phyloP scores from a whole-genome alignment of 768 basidiomycete genomes.

The Mrakia blollopis region DNA sequence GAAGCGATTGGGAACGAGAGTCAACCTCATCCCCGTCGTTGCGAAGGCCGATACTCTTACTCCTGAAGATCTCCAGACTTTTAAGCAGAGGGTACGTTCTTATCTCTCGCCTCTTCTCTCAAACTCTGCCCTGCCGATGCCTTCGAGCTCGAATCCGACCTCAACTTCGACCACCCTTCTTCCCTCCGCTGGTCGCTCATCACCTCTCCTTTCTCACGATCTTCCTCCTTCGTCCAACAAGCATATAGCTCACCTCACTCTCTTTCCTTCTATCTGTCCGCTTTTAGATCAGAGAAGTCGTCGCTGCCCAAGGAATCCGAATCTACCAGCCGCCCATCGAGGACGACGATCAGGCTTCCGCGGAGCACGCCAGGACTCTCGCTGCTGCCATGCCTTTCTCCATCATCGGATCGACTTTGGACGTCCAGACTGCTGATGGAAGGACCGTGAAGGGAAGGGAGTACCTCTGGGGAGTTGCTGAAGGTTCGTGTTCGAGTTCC shows the following conservation, averaged over 20 bases:
- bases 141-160: background rate
- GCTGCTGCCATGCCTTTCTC: slow-evolving; percentile 95
- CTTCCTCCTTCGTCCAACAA: background rate
- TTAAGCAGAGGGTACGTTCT: slow-evolving; percentile 80
- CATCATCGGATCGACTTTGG: slow-evolving; percentile 94
- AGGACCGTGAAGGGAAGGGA: slow-evolving; percentile 93
- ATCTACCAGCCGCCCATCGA: slow-evolving; percentile 94
- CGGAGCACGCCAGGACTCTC: slow-evolving; percentile 81
- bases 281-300: slow-evolving; percentile 76
- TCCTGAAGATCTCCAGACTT: slow-evolving; percentile 79
- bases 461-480: slow-evolving; percentile 99
- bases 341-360: slow-evolving; percentile 73
- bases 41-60: slow-evolving; percentile 98
- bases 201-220: background rate
- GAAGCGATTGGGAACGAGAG: slow-evolving; percentile 96
- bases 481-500: slow-evolving; percentile 55
- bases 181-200: background rate
- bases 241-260: background rate
- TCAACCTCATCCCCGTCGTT: slow-evolving; percentile 95
- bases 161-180: background rate
- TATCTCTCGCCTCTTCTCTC: background rate
- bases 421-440: slow-evolving; percentile 86
- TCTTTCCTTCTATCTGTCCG: background rate
- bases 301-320: slow-evolving; percentile 85
- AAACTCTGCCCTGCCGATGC: too few relatives aligned